Evolutionary conservation across 345 rosid species (phyloP), one percentile per base, ranked within the genome.

Genomic region (Heritiera littoralis): DNA sequence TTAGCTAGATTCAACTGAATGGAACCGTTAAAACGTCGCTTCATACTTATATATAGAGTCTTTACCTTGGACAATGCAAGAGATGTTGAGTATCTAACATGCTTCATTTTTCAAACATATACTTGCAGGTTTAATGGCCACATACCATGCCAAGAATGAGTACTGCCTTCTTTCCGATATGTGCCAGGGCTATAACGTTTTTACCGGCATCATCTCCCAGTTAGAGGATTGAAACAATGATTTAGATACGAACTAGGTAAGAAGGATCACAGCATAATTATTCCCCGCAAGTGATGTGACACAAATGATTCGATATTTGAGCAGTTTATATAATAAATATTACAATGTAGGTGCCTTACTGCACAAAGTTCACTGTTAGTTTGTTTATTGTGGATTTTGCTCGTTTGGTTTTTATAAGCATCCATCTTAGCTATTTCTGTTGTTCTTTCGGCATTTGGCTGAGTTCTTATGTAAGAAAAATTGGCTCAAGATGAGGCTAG

Each of bases 121-220:
- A 7, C 35, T 13, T 79, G 87, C 91, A 95, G 99, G 99, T 85
- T 87, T 96, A 78, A 96, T 92, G 97, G 95, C 91, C 9, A 96
- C 99, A 55, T 94, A 92, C 82, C 97, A 94, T 81, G 99, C 98
- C 66, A 88, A 92, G 90, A 96, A 97, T 1, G 98, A 97, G 89
- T 93, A 97, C 76, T 94, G 99, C 72, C 94, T 92, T 79, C 88
- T 94, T 55, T 76, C 94, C 3, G 99, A 93, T 85, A 94, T 96
- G 99, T 86, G 95, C 86, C 91, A 94, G 85, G 99, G 99, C 64
- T 94, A 85, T 83, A 81, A 77, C n/a, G 90, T 94, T 65, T 93
- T 96, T 70, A 84, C 80, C 45, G 90, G 86, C 83, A 85, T 96
- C 87, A 94, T 94, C 69, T 72, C 95, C 59, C 96, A 91, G 66